Conservation (phyloP, 2,329 filamentous ascomycete genomes). For the Aspergillus amoenus region DNA sequence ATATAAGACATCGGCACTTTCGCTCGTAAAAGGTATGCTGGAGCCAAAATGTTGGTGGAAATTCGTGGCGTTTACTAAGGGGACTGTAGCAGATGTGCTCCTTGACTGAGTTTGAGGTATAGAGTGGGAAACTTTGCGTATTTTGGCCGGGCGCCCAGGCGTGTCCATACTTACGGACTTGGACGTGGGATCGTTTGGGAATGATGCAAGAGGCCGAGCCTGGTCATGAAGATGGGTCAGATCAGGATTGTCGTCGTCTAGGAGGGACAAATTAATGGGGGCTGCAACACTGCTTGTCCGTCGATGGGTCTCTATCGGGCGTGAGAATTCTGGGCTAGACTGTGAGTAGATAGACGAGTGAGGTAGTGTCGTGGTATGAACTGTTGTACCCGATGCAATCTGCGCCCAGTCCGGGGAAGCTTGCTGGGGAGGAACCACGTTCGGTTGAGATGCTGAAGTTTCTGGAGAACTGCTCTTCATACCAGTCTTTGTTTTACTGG, state of each 20-base stretch:
- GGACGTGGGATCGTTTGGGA: conserved; percentile 26
- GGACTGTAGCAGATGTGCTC: conserved; percentile 32
- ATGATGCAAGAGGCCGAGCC: conserved; percentile 20
- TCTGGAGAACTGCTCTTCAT: conserved; percentile 38
- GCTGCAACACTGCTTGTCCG: conserved; percentile 37
- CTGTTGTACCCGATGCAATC: conserved; percentile 23
- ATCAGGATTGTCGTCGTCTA: conserved; percentile 57
- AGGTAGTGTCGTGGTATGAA: conserved; percentile 21
- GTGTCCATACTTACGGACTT: conserved; percentile 29
- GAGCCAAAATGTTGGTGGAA: conserved; percentile 55
- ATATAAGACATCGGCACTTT: conserved; percentile 81
- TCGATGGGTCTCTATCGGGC: conserved; percentile 39
- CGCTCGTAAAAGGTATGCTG: conserved; percentile 50
- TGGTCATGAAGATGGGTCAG: conserved; percentile 28
- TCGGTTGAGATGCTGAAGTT: conserved; percentile 30
- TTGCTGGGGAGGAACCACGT: conserved; percentile 25
- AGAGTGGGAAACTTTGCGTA: conserved; percentile 37
- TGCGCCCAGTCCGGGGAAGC: conserved; percentile 38
- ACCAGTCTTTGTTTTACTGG: conserved; percentile 29
- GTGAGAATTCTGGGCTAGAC: conserved; percentile 54
- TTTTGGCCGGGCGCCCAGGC: conserved; percentile 37
- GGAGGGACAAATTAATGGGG: conserved; percentile 56
- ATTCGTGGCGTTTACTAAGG: conserved; percentile 32
- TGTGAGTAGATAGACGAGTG: conserved; percentile 47
- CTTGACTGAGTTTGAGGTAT: conserved; percentile 30